phyloP scores from a whole-genome alignment of 352 stramenopile genomes.

The Globisporangium canariense region DNA sequence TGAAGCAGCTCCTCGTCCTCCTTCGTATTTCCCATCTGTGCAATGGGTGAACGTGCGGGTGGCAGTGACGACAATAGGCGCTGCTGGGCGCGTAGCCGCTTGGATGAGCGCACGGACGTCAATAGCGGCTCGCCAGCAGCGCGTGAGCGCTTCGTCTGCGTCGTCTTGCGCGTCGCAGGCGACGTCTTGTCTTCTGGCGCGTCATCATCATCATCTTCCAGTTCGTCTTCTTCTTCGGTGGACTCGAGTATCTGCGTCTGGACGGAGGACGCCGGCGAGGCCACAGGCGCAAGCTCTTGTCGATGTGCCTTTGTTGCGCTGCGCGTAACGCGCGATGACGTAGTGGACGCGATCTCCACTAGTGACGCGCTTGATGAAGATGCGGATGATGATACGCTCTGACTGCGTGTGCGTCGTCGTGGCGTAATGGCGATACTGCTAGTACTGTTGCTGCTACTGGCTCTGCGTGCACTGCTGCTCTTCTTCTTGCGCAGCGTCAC shows the following conservation, averaged over 20 bases:
- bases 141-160: background rate
- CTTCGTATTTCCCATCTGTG: slow-evolving; percentile 26
- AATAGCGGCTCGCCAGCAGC: slow-evolving; percentile 4
- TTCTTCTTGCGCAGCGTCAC: background rate
- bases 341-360: background rate
- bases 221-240: slow-evolving; percentile 10
- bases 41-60: slow-evolving; percentile 19
- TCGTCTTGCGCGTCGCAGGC: slow-evolving; percentile 7
- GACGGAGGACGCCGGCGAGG: slow-evolving; percentile 2
- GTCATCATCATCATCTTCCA: background rate
- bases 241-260: background rate
- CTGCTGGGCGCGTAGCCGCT: slow-evolving; percentile 9
- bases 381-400: background rate
- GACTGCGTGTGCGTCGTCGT: background rate
- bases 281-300: background rate
- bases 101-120: slow-evolving; percentile 11
- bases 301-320: background rate
- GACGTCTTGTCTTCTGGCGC: slow-evolving; percentile 6
- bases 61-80: slow-evolving; percentile 22
- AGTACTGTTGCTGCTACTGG: background rate
- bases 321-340: background rate
- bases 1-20: slow-evolving; percentile 24
- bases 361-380: background rate
- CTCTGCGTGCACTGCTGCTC: background rate
- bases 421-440: background rate